phyloP scores from a whole-genome alignment of 139 green algal genomes.

The Picochlorum sp. region DNA sequence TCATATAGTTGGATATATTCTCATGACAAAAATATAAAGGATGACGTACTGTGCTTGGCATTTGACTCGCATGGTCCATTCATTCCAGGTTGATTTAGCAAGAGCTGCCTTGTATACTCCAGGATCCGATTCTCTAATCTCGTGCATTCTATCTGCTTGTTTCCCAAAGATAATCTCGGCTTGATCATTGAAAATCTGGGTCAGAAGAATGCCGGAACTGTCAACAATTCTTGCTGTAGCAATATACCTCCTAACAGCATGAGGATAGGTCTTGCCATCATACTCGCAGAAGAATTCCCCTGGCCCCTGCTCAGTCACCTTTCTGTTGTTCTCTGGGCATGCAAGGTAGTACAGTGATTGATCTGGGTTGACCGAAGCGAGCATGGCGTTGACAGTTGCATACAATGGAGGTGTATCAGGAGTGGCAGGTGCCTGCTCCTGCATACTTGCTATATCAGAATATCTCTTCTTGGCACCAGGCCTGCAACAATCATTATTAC shows the following conservation, averaged over 20 bases:
- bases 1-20: neutral
- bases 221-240: constrained; percentile 20
- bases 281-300: constrained; percentile 52
- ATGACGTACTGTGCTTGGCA: constrained; percentile 18
- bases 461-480: neutral
- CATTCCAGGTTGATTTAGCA: constrained; percentile 1
- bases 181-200: constrained; percentile 15
- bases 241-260: constrained; percentile 54
- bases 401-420: constrained; percentile 17
- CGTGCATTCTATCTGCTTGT: constrained; percentile 45
- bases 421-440: neutral
- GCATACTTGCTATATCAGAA: neutral
- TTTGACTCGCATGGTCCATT: constrained; percentile 14
- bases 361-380: constrained; percentile 50
- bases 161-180: constrained; percentile 42
- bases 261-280: constrained; percentile 31
- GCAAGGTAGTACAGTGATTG: constrained; percentile 75
- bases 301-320: constrained; percentile 53
- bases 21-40: neutral
- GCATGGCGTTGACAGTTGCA: constrained; percentile 11
- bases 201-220: constrained; percentile 13
- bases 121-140: neutral
- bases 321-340: constrained; percentile 73
- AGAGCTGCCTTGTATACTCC: constrained; percentile 7
- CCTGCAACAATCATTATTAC: constrained; percentile 15